Evolutionary conservation across 768 basidiomycete genomes (phyloP), one percentile per base, ranked within the genome.

Genomic region (Exidia glandulosa): DNA sequence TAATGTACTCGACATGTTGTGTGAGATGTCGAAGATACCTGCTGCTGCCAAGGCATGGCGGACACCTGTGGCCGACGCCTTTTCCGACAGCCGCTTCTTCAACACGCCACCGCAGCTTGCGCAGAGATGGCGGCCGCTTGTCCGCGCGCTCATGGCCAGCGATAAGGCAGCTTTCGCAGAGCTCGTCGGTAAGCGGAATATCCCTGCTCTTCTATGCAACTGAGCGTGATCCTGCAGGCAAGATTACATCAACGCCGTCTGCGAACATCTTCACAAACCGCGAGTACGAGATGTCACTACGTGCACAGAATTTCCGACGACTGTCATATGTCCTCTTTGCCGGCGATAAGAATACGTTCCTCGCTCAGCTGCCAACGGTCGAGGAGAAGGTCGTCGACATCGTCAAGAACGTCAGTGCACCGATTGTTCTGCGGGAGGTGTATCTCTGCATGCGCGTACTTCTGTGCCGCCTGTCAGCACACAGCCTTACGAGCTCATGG

Each of bases 371-470:
- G 33, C 96, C 96, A 16, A 82, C 83, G 31, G 90, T 99, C n/a
- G 94, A 97, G 70, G 96, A 98, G 74, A 96, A 90, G 73, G 77
- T 99, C 14, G 96, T 96, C 10, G 96, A 99, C 63, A 85, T 94
- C 2, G 74, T 98, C 54, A 84, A 90, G 33, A 89, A 84, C 64
- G 81, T 84, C 16, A 76, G 88, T 1, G 83, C 90, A 2, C 85
- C 94, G 1, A 77, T 88, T 55, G 93, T 99, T 0, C 90, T 94
- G 68, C 87, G 88, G 66, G 95, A 99, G 72, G 75, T 78, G 9
- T 99, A 93, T 71, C 79, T 98, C 14, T 97, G 94, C 67, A 83
- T 98, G 56, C 81, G 96, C 12, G 88, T 97, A 2, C 73, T 98
- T 23, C 79, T 98, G 50, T 97, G 92, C 69, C 84, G 96, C 16